phyloP scores from a whole-genome alignment of 805 yeast species.

The Ogataea methanolica region DNA sequence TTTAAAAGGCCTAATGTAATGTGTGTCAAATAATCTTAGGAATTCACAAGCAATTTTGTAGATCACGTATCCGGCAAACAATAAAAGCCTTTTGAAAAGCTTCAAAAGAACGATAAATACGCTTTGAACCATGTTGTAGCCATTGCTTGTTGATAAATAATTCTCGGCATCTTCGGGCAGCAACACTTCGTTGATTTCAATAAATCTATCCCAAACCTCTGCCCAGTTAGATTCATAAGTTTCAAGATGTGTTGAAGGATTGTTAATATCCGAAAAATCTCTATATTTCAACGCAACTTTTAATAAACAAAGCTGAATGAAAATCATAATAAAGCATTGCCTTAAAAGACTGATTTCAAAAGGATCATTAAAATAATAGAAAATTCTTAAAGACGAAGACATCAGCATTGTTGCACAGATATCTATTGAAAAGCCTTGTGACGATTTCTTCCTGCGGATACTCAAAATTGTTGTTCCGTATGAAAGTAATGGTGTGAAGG shows the following conservation, averaged over 20 bases:
- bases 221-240: constrained; percentile 26
- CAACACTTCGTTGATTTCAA: constrained; percentile 9
- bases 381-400: constrained; percentile 67
- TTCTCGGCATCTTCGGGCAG: constrained; percentile 10
- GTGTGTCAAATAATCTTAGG: constrained; percentile 65
- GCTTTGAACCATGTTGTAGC: constrained; percentile 5
- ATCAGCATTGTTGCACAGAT: constrained; percentile 88
- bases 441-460: constrained; percentile 57
- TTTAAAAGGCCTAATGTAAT: constrained; percentile 54
- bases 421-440: constrained; percentile 84
- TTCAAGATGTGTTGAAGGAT: constrained; percentile 36
- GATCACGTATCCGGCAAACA: constrained; percentile 8
- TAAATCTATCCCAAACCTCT: constrained; percentile 26
- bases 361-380: constrained; percentile 74
- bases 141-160: constrained; percentile 6
- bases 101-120: constrained; percentile 6
- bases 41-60: constrained; percentile 30
- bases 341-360: constrained; percentile 74
- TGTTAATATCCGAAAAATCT: constrained; percentile 34
- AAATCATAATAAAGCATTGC: constrained; percentile 83
- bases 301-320: constrained; percentile 64
- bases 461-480: constrained; percentile 79
- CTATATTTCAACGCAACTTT: constrained; percentile 59
- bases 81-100: constrained; percentile 11
- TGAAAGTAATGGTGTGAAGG: constrained; percentile 80